Conservation (phyloP, 1,284 basidiomycete genomes). For the Cerioporus squamosus region DNA sequence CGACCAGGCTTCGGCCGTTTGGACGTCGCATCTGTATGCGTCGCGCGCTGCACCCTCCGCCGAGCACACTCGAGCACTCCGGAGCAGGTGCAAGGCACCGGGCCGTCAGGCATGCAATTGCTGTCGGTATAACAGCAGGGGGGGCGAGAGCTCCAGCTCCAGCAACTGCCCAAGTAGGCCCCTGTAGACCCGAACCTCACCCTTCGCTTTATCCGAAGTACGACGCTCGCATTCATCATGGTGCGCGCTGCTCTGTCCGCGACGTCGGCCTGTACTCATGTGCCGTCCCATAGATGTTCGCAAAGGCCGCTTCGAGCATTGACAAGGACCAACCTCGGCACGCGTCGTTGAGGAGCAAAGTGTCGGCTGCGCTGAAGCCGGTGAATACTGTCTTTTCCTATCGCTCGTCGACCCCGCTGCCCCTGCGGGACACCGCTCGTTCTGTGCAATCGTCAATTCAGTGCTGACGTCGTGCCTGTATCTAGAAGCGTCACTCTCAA, state of each 20-base stretch:
- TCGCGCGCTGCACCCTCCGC: slow-evolving; percentile 8
- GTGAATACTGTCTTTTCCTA: slow-evolving; percentile 24
- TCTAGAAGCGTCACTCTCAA: slow-evolving; percentile 25
- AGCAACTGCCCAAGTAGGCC: slow-evolving; percentile 19
- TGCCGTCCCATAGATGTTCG: slow-evolving; percentile 19
- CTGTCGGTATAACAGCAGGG: slow-evolving; percentile 29
- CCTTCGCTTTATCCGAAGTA: slow-evolving; percentile 35
- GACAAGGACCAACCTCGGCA: slow-evolving; percentile 33
- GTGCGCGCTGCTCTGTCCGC: slow-evolving; percentile 22
- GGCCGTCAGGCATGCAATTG: slow-evolving; percentile 19
- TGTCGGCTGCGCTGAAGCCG: slow-evolving; percentile 28
- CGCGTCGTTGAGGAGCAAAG: slow-evolving; percentile 26
- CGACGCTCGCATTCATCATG: slow-evolving; percentile 25
- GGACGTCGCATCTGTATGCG: slow-evolving; percentile 9
- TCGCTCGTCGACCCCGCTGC: slow-evolving; percentile 2
- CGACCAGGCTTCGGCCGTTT: slow-evolving; percentile 12
- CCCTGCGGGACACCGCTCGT: slow-evolving; percentile 5
- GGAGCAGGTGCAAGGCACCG: slow-evolving; percentile 27
- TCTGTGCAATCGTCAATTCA: slow-evolving; percentile 2
- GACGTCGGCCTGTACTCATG: slow-evolving; percentile 23
- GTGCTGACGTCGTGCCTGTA: slow-evolving; percentile 7
- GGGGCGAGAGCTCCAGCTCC: slow-evolving; percentile 1
- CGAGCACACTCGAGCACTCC: slow-evolving; percentile 8
- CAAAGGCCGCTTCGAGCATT: slow-evolving; percentile 19
- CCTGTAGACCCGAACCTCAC: slow-evolving; percentile 35